A percentile compares a stretch with the other conserved stretches of the same genome.
Evolutionary conservation across 2,329 filamentous ascomycete species (phyloP).

Genomic region (Mollisiaceae sp.): DNA sequence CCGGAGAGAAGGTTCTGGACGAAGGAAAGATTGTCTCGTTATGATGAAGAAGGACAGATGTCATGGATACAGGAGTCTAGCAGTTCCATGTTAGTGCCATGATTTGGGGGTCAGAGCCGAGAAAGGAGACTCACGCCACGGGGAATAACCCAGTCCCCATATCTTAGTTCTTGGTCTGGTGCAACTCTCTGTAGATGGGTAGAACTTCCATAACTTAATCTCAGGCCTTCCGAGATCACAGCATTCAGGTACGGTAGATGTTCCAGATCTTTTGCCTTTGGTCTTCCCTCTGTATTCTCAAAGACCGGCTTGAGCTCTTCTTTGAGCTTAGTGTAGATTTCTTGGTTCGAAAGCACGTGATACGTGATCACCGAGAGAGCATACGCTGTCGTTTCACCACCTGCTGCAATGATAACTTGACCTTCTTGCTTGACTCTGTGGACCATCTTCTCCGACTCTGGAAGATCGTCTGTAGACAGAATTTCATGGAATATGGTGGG

Average conservation of each 20-base stretch:
- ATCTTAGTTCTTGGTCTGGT: constrained; percentile 20
- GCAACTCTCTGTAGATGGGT: constrained; percentile 26
- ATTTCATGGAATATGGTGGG: constrained; percentile 25
- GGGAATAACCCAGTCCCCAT: constrained; percentile 27
- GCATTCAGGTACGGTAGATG: constrained; percentile 33
- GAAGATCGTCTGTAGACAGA: constrained; percentile 28
- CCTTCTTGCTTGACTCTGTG: constrained; percentile 31
- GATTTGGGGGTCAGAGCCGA: too few species aligned
- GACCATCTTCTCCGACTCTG: constrained; percentile 26
- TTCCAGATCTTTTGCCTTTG: constrained; percentile 32
- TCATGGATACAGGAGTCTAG: constrained; percentile 29
- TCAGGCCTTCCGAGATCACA: constrained; percentile 17
- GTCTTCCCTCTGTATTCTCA: constrained; percentile 3
- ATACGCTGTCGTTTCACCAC: constrained; percentile 27
- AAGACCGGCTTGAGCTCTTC: constrained; percentile 26
- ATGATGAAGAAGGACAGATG: constrained; percentile 31
- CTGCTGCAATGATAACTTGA: constrained; percentile 32
- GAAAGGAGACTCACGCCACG: constrained; percentile 12
- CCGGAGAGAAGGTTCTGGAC: constrained; percentile 23
- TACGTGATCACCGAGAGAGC: constrained; percentile 25
- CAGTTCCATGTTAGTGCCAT: not conserved
- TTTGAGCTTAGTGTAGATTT: constrained; percentile 25
- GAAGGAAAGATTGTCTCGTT: constrained; percentile 31
- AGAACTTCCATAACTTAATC: constrained; percentile 20
- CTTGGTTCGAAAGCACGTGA: constrained; percentile 31